phyloP scores from a whole-genome alignment of 306 rosid species.

The Vachellia collinsii region DNA sequence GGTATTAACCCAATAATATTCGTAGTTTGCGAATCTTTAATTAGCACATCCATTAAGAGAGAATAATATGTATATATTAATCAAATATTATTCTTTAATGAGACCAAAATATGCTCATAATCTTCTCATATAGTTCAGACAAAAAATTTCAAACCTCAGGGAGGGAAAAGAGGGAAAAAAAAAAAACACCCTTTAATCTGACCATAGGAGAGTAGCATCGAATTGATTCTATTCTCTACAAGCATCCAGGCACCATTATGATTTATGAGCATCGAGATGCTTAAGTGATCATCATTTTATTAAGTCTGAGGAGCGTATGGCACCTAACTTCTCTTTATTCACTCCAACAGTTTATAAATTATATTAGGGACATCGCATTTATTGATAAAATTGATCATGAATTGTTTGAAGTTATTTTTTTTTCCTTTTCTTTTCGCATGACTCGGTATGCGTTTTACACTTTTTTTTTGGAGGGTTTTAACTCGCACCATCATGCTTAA shows the following conservation, averaged over 20 bases:
- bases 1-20: slow-evolving; percentile 31
- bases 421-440: no score
- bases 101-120: slow-evolving; percentile 1
- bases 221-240: slow-evolving; percentile 13
- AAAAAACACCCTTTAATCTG: not conserved
- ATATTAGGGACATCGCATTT: no score
- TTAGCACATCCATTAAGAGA: slow-evolving; percentile 20
- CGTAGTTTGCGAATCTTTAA: slow-evolving; percentile 9
- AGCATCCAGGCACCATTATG: not conserved
- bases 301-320: not conserved
- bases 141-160: not conserved
- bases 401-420: no score
- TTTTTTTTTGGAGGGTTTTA: no score
- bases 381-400: no score
- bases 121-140: not conserved
- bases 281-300: not conserved
- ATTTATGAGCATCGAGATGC: not conserved
- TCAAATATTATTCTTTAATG: not conserved
- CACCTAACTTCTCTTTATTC: not conserved
- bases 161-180: not conserved
- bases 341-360: not conserved
- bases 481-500: no score
- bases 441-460: no score
- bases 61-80: slow-evolving; percentile 31
- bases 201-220: not conserved